phyloP scores from a whole-genome alignment of 176 grass and related monocot genomes.

The Phoenix dactylifera region DNA sequence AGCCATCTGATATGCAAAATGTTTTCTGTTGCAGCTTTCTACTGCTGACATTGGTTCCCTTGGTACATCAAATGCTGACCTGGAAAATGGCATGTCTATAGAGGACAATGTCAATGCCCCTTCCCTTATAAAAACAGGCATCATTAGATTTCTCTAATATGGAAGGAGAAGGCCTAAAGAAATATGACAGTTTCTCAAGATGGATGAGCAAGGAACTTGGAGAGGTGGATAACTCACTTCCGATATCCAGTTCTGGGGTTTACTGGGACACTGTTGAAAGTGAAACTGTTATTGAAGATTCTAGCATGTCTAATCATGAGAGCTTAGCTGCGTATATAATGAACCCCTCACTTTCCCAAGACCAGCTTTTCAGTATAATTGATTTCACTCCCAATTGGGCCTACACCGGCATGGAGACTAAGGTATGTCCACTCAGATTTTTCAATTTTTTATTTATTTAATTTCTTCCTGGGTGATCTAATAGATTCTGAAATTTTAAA shows the following conservation, averaged over 20 bases:
- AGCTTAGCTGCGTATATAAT: constrained; percentile 61
- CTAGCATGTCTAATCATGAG: constrained; percentile 56
- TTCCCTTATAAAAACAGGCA: constrained; percentile 60
- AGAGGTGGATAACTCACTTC: constrained; percentile 66
- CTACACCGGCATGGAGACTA: constrained; percentile 35
- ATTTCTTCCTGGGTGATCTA: too few relatives aligned
- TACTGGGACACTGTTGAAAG: constrained; percentile 65
- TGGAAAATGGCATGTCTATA: constrained; percentile 27
- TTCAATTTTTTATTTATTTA: too few relatives aligned
- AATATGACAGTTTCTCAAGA: constrained; percentile 91
- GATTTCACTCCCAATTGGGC: constrained; percentile 90
- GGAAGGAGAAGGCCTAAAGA: constrained; percentile 74
- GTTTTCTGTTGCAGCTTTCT: constrained; percentile 33
- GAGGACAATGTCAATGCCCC: constrained; percentile 24
- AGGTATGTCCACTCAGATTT: constrained; percentile 30
- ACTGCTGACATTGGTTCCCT: constrained; percentile 23
- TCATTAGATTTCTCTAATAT: constrained; percentile 55
- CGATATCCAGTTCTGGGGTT: constrained; percentile 63
- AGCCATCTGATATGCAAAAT: too few relatives aligned
- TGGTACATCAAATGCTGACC: constrained; percentile 33
- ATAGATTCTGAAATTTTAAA: too few relatives aligned
- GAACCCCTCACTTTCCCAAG: constrained; percentile 84
- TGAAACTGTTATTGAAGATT: constrained; percentile 51
- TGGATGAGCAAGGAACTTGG: constrained; percentile 93
- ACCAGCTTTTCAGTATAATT: constrained; percentile 98